phyloP scores from a whole-genome alignment of 352 stramenopile species.

The Phytophthora cryptogea region DNA sequence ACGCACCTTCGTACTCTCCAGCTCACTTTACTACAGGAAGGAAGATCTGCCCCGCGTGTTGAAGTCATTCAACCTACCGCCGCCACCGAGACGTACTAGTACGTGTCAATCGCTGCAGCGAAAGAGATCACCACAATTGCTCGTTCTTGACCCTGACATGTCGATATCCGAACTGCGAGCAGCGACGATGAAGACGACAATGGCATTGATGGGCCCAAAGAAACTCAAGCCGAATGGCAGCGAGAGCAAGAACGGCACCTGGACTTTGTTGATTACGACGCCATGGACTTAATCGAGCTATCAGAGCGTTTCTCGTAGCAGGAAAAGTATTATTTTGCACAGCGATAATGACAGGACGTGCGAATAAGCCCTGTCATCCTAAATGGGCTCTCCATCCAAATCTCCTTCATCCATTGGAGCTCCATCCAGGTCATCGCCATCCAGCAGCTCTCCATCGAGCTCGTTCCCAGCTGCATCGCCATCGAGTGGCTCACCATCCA shows the following conservation, averaged over 20 bases:
- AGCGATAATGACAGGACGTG: too few relatives aligned
- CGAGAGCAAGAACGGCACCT: slow-evolving; percentile 23
- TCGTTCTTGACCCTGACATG: neutral
- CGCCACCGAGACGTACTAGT: slow-evolving; percentile 12
- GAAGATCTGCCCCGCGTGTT: slow-evolving; percentile 7
- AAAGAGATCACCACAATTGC: slow-evolving; percentile 6
- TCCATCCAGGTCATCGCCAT: slow-evolving; percentile 49
- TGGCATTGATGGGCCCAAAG: slow-evolving; percentile 6
- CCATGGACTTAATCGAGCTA: slow-evolving; percentile 37
- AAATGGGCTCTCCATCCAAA: slow-evolving; percentile 46
- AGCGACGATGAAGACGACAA: slow-evolving; percentile 15
- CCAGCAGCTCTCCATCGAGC: slow-evolving; percentile 44
- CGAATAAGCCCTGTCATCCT: neutral
- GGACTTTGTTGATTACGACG: slow-evolving; percentile 30
- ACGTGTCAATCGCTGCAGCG: neutral
- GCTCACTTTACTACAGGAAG: slow-evolving; percentile 51
- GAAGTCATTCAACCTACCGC: neutral
- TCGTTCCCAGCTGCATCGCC: slow-evolving; percentile 34
- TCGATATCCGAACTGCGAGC: slow-evolving; percentile 1
- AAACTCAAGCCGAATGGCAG: slow-evolving; percentile 18
- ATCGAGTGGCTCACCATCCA: slow-evolving; percentile 54
- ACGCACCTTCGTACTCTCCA: slow-evolving; percentile 62
- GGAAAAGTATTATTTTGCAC: too few relatives aligned
- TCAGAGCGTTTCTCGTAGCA: slow-evolving; percentile 24
- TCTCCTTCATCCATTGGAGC: slow-evolving; percentile 49